Conservation (phyloP, 164 flowering plant species). For the Stephania cephalantha region DNA sequence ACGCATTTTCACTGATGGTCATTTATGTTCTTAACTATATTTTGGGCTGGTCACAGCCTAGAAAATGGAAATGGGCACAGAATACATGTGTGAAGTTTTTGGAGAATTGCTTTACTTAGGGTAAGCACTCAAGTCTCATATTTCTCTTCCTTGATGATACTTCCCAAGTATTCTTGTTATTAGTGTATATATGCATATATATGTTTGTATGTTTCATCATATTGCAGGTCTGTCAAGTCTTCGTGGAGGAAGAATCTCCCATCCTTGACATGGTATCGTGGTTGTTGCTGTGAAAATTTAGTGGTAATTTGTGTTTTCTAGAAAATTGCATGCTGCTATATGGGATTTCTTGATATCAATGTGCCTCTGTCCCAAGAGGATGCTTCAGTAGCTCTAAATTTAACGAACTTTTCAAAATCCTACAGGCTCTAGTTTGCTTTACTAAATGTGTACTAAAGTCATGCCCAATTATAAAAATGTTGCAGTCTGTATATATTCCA, state of each 20-base stretch:
- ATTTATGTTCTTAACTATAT: slow-evolving; percentile 65
- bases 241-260: neutral
- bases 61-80: neutral
- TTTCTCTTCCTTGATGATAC: neutral
- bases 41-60: slow-evolving; percentile 58
- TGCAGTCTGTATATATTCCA: neutral
- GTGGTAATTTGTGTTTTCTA: neutral
- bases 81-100: neutral
- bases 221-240: neutral
- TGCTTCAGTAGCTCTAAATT: neutral
- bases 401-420: neutral
- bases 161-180: neutral
- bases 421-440: neutral
- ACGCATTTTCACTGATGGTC: slow-evolving; percentile 65
- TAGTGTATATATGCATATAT: neutral
- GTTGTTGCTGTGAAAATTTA: neutral
- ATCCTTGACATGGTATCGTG: neutral
- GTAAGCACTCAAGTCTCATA: neutral
- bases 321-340: neutral
- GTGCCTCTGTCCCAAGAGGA: neutral
- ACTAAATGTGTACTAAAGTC: neutral
- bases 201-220: neutral
- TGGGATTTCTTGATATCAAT: neutral
- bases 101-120: neutral
- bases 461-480: neutral